Conservation (phyloP, 768 basidiomycete species). For the Psilocybe subaeruginosa region DNA sequence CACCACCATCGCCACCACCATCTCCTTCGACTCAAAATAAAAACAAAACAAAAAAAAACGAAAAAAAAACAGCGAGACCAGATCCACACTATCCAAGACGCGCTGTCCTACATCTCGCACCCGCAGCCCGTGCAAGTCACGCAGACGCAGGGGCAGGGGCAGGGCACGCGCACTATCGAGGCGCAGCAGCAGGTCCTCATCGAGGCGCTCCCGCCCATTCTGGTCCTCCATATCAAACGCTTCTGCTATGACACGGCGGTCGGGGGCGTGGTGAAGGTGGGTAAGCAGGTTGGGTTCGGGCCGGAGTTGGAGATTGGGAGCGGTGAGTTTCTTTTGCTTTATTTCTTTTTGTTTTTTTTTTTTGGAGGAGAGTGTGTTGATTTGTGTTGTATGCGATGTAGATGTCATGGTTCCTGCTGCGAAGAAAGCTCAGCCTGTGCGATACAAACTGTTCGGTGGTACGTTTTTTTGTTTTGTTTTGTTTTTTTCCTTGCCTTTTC, state of each 20-base stretch:
- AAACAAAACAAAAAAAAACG: too few species aligned
- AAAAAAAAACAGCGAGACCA: conserved; percentile 63
- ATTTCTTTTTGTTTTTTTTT: conserved; percentile 3
- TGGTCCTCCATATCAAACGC: conserved; percentile 89
- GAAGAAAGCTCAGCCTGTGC: conserved; percentile 45
- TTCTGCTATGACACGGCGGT: conserved; percentile 83
- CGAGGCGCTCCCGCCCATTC: conserved; percentile 80
- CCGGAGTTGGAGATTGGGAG: conserved; percentile 76
- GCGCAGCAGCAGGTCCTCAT: conserved; percentile 68
- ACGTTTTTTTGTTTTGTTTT: conserved; percentile 21
- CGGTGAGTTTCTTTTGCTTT: conserved; percentile 44
- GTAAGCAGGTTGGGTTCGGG: conserved; percentile 79
- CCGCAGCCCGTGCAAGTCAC: conserved; percentile 79
- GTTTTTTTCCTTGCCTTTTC: background rate
- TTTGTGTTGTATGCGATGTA: conserved; percentile 21
- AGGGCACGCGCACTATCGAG: conserved; percentile 64
- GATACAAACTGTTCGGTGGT: conserved; percentile 89
- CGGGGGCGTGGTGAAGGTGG: conserved; percentile 83
- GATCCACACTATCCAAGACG: conserved; percentile 81
- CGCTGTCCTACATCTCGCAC: conserved; percentile 73
- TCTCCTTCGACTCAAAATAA: too few species aligned
- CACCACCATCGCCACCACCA: too few species aligned
- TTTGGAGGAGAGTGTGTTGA: background rate
- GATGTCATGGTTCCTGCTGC: conserved; percentile 65
- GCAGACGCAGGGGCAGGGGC: too few species aligned